Evolutionary conservation across 2,329 filamentous ascomycete species (phyloP).

Genomic region (Bipolaris gigantea): DNA sequence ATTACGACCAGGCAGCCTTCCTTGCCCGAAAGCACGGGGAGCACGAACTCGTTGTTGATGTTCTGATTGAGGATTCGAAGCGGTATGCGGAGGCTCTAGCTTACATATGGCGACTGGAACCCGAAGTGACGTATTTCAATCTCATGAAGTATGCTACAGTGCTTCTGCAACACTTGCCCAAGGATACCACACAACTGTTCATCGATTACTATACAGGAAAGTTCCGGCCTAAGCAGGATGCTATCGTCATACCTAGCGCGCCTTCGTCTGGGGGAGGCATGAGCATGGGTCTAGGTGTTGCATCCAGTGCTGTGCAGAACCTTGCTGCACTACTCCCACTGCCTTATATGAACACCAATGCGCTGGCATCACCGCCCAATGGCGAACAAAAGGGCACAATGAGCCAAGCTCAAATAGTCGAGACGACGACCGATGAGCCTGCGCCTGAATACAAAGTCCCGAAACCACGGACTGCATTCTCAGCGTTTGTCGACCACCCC

Average conservation of each 20-base stretch:
- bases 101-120: conserved; percentile 87
- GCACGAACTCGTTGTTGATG: conserved; percentile 90
- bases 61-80: conserved; percentile 92
- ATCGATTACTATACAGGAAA: conserved; percentile 92
- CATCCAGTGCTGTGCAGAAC: conserved; percentile 80
- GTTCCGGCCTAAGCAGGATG: conserved; percentile 73
- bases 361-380: conserved; percentile 57
- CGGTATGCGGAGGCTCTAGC: conserved; percentile 84
- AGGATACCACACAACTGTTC: conserved; percentile 82
- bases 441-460: conserved; percentile 72
- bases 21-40: conserved; percentile 93
- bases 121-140: conserved; percentile 77
- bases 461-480: conserved; percentile 86
- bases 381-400: conserved; percentile 56
- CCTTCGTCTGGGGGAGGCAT: conserved; percentile 49
- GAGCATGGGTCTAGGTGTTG: conserved; percentile 49
- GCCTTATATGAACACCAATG: conserved; percentile 76
- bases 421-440: conserved; percentile 56
- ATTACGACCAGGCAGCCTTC: conserved; percentile 95
- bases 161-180: conserved; percentile 81
- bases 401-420: conserved; percentile 57
- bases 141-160: conserved; percentile 95
- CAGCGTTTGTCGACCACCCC: conserved; percentile 92
- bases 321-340: conserved; percentile 80
- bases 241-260: conserved; percentile 54